Conservation (phyloP, 257 asterid species). For the Fraxinus pennsylvanica region DNA sequence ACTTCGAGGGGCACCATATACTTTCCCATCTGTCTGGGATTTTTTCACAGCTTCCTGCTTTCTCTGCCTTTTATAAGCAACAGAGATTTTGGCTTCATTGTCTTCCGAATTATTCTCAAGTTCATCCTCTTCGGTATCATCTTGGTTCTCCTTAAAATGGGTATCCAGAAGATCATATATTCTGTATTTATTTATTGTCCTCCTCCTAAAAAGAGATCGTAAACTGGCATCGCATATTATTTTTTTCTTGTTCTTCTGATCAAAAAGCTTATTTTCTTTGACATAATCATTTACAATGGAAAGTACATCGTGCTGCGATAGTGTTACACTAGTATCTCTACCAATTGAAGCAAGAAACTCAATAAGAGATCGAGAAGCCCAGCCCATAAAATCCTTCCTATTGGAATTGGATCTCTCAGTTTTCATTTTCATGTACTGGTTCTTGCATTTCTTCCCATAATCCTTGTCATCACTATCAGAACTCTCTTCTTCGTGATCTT, state of each 20-base stretch:
- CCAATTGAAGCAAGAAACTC: slow-evolving; percentile 68
- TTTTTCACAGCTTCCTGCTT: slow-evolving; percentile 34
- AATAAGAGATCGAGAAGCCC: slow-evolving; percentile 76
- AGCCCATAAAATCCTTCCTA: slow-evolving; percentile 55
- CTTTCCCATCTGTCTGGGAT: slow-evolving; percentile 25
- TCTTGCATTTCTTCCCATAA: slow-evolving; percentile 24
- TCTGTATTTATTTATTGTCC: slow-evolving; percentile 33
- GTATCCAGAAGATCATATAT: slow-evolving; percentile 55
- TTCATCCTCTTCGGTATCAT: slow-evolving; percentile 55
- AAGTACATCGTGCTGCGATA: slow-evolving; percentile 59
- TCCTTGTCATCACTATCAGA: slow-evolving; percentile 50
- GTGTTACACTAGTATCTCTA: slow-evolving; percentile 41
- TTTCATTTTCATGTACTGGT: slow-evolving; percentile 32
- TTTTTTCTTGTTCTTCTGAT: slow-evolving; percentile 51
- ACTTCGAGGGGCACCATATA: slow-evolving; percentile 30
- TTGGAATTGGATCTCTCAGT: slow-evolving; percentile 39
- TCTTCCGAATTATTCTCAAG: slow-evolving; percentile 34
- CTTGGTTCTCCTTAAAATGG: slow-evolving; percentile 59
- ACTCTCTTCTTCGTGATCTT: slow-evolving; percentile 40
- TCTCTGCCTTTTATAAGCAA: slow-evolving; percentile 36
- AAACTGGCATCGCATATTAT: slow-evolving; percentile 56
- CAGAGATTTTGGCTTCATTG: slow-evolving; percentile 18
- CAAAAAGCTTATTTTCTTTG: slow-evolving; percentile 47
- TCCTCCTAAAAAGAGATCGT: slow-evolving; percentile 53
- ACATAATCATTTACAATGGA: slow-evolving; percentile 50